phyloP scores from a whole-genome alignment of 2,329 filamentous ascomycete species.

The Colletotrichum euphorbiae region DNA sequence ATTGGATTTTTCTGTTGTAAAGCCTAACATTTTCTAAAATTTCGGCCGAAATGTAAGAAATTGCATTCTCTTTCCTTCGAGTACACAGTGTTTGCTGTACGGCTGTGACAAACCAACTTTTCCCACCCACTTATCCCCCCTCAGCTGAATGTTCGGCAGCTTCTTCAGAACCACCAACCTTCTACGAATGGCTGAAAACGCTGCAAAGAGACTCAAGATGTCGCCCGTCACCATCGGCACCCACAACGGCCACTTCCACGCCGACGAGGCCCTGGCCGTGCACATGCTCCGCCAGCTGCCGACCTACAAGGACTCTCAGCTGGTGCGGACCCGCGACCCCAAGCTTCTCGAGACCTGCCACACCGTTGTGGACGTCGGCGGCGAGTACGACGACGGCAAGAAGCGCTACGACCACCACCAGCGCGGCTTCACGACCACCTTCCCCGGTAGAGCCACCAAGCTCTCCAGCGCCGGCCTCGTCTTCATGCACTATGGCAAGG shows the following conservation, averaged over 20 bases:
- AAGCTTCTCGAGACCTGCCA: conserved; percentile 83
- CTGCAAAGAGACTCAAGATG: conserved; percentile 87
- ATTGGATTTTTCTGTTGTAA: background rate
- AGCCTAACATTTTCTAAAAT: background rate
- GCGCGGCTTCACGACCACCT: conserved; percentile 86
- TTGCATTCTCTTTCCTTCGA: background rate
- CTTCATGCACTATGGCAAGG: conserved; percentile 93
- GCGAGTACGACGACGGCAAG: conserved; percentile 82
- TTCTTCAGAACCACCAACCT: conserved; percentile 39
- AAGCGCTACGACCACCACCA: conserved; percentile 98
- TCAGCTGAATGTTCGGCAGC: conserved; percentile 56
- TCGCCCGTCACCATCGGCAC: conserved; percentile 77
- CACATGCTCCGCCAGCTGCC: conserved; percentile 94
- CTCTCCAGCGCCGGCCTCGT: conserved; percentile 94
- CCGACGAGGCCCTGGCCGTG: conserved; percentile 96
- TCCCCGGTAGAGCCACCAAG: conserved; percentile 86
- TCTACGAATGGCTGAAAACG: conserved; percentile 72
- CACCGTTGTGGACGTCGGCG: conserved; percentile 97
- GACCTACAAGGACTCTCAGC: conserved; percentile 76
- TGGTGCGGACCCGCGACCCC: conserved; percentile 90
- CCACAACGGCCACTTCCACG: conserved; percentile 98
- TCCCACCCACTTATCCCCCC: background rate
- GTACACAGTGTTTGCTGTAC: conserved; percentile 4
- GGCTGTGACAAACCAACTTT: conserved; percentile 4
- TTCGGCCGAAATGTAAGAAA: background rate